phyloP scores from a whole-genome alignment of 2,329 filamentous ascomycete genomes.

The Cytospora chrysosperma region DNA sequence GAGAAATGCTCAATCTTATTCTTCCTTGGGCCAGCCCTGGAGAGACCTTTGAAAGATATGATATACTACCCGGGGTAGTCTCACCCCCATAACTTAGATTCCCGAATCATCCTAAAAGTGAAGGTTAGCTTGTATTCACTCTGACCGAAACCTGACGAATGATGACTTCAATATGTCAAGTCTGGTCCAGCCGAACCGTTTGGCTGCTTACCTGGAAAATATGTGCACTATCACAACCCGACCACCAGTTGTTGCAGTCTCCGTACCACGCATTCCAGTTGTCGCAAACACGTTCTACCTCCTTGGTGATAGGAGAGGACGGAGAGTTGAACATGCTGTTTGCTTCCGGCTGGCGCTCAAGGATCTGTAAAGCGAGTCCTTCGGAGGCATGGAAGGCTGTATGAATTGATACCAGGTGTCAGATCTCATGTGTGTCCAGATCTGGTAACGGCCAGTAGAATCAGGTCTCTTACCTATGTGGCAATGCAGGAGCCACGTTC shows the following conservation, averaged over 20 bases:
- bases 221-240: constrained; percentile 3
- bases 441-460: too few relatives aligned
- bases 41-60: too few relatives aligned
- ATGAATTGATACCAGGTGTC: too few relatives aligned
- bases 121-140: neutral
- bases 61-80: too few relatives aligned
- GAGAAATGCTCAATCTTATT: too few relatives aligned
- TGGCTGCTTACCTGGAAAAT: constrained; percentile 1
- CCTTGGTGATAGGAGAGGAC: neutral
- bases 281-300: constrained; percentile 8
- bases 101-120: neutral
- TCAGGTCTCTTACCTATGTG: constrained; percentile 42
- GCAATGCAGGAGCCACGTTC: constrained; percentile 51
- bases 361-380: constrained; percentile 44
- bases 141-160: neutral
- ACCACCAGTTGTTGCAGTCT: constrained; percentile 21
- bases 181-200: neutral
- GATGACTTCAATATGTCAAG: neutral
- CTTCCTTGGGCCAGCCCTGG: too few relatives aligned
- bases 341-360: constrained; percentile 32
- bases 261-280: constrained; percentile 19
- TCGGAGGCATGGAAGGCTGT: constrained; percentile 39
- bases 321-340: constrained; percentile 5
- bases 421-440: too few relatives aligned
- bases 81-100: neutral